phyloP scores from a whole-genome alignment of 1,284 basidiomycete genomes.

The Ustilago vetiveriae region DNA sequence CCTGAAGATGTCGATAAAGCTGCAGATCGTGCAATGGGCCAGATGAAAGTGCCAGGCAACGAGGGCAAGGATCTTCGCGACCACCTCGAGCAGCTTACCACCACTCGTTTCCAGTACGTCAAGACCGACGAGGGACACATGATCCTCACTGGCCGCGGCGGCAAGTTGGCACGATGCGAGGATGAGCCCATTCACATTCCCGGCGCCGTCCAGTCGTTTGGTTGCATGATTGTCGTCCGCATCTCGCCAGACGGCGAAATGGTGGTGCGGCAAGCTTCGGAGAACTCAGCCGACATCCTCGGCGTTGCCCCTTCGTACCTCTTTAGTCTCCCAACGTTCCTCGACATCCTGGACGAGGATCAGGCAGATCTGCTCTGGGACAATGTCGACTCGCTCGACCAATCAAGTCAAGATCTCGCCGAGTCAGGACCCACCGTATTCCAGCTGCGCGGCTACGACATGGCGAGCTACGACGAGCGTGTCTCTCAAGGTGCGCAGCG shows the following conservation, averaged over 20 bases:
- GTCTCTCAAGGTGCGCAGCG: slow-evolving; percentile 68
- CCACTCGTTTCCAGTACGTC: slow-evolving; percentile 74
- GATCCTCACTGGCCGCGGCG: slow-evolving; percentile 77
- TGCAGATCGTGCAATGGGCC: slow-evolving; percentile 31
- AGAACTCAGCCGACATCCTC: slow-evolving; percentile 77
- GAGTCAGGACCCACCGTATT: slow-evolving; percentile 71
- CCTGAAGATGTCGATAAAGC: slow-evolving; percentile 34
- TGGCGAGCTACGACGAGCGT: slow-evolving; percentile 63
- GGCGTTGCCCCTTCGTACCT: slow-evolving; percentile 81
- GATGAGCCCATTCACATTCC: slow-evolving; percentile 89
- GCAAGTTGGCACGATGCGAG: slow-evolving; percentile 77
- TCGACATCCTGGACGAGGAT: slow-evolving; percentile 76
- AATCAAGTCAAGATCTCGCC: slow-evolving; percentile 70
- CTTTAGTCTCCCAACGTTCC: slow-evolving; percentile 81
- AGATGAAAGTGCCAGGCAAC: slow-evolving; percentile 30
- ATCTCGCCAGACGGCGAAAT: slow-evolving; percentile 75
- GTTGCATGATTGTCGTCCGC: slow-evolving; percentile 80
- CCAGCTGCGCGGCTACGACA: slow-evolving; percentile 75
- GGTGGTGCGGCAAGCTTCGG: slow-evolving; percentile 81
- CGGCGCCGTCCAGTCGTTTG: slow-evolving; percentile 85
- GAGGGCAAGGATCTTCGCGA: slow-evolving; percentile 26
- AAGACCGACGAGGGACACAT: slow-evolving; percentile 79
- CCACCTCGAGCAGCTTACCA: slow-evolving; percentile 49
- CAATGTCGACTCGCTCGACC: slow-evolving; percentile 77
- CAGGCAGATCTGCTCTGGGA: slow-evolving; percentile 81